A percentile compares a stretch with the other conserved stretches of the same genome.
Conservation (phyloP, 345 rosid species). For the Brassica nigra region DNA sequence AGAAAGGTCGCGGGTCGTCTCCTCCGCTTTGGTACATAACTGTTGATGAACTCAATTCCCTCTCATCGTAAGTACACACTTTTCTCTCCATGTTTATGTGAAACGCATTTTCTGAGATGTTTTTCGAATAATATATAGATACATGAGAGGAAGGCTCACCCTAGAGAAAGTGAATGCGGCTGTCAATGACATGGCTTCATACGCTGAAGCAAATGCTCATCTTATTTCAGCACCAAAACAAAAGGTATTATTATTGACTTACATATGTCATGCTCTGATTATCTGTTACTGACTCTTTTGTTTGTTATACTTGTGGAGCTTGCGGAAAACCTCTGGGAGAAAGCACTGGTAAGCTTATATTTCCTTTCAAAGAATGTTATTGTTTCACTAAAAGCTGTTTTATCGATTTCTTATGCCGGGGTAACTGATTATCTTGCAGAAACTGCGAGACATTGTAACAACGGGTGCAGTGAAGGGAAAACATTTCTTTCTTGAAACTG, state of each 20-base stretch:
- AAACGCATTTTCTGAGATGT: constrained; percentile 10
- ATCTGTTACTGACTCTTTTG: not conserved
- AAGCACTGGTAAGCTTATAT: constrained; percentile 69
- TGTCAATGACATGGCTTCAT: constrained; percentile 79
- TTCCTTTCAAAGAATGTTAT: not conserved
- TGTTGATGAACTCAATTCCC: constrained; percentile 66
- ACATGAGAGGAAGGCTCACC: constrained; percentile 97
- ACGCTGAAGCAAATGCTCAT: constrained; percentile 80
- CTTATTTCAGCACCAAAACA: constrained; percentile 79
- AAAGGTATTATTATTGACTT: constrained; percentile 52
- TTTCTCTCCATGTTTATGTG: not conserved
- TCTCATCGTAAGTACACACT: constrained; percentile 61
- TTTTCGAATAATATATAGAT: constrained; percentile 43
- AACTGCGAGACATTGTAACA: constrained; percentile 78
- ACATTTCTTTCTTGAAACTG: constrained; percentile 81
- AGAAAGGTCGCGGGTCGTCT: constrained; percentile 68
- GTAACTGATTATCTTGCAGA: constrained; percentile 46
- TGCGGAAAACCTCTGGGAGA: constrained; percentile 88
- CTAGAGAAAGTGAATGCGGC: constrained; percentile 93
- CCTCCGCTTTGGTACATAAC: constrained; percentile 78
- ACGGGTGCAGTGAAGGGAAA: constrained; percentile 64
- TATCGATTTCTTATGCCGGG: not conserved
- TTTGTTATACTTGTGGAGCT: constrained; percentile 50
- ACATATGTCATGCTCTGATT: not conserved
- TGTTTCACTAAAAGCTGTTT: not conserved